Evolutionary conservation across 139 green algal species (phyloP), one percentile per base, ranked within the genome.

Genomic region (Chlorella sp.): DNA sequence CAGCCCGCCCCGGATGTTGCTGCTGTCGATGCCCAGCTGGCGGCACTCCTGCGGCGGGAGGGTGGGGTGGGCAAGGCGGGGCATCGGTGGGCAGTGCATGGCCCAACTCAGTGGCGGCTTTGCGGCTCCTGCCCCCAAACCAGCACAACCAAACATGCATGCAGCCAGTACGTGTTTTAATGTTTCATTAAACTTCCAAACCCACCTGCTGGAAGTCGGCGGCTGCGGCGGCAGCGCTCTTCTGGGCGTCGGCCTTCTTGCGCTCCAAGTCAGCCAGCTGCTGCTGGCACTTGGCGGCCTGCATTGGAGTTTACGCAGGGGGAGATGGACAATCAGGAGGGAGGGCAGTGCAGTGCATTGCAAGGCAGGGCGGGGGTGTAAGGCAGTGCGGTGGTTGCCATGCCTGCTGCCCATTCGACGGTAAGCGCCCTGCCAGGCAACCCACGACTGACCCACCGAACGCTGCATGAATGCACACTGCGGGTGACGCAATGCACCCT

Each of bases 241-340:
- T 88, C 9, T 91, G 40, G 41, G 88, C 93, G 36, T 97, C 94
- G 3, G 80, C 92, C 20, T 91, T 88, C 51, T 84, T 89, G 13
- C 88, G 82, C 40, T 97, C 92, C 41, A 89, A 64, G 64, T 97
- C 94, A 5, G 67, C n/a, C 20, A 96, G 89, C 34, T 81, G 82
- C 51, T 91, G 89, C 81, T 92, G 89, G 22, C 16, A 32, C 28
- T 38, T 36, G 36, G 76, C 54, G 5, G 40, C 73, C 73, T 69
- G 54, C 56, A 68, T 34, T 80, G 64, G 32, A 34, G 20, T n/a
- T n/a, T n/a, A n/a, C n/a, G n/a, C n/a, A n/a, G n/a, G n/a, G 26
- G 80, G 76, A 68, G 84, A 44, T 26, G 34, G 28, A 9, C 56
- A 20, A 65, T 20, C 56, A 65, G 4, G 28, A 3, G 7, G 56